These are phyloP conservation scores for Fusarium tjaetaba DNA, from an alignment of 2,329 filamentous ascomycete species.

Conservation along the genomic window DNA sequence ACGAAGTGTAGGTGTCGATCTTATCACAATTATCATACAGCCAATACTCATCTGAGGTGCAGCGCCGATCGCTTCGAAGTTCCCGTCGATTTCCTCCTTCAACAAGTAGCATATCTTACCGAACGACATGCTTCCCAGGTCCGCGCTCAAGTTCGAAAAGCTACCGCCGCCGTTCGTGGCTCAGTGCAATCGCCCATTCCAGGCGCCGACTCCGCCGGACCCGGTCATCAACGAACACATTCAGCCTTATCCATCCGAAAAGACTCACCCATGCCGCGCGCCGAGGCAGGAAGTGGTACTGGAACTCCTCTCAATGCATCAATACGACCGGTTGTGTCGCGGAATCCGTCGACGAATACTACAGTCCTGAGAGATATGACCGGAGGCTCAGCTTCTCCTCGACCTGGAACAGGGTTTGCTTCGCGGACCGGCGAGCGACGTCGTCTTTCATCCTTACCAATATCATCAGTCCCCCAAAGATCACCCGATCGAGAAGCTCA, in stretches of 20 bases:
- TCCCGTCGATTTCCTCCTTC: slow-evolving; percentile 85
- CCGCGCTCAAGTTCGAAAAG: slow-evolving; percentile 86
- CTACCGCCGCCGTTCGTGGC: slow-evolving; percentile 66
- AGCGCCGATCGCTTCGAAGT: slow-evolving; percentile 84
- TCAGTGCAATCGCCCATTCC: slow-evolving; percentile 68
- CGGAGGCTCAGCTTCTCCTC: slow-evolving; percentile 46
- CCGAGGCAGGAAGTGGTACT: slow-evolving; percentile 55
- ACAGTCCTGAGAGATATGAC: slow-evolving; percentile 51
- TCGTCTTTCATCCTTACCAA: slow-evolving; percentile 58
- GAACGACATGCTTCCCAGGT: slow-evolving; percentile 91
- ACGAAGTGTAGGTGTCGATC: slow-evolving; percentile 70
- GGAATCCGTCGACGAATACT: slow-evolving; percentile 60
- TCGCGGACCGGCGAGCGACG: slow-evolving; percentile 46
- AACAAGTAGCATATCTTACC: slow-evolving; percentile 94
- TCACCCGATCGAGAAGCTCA: slow-evolving; percentile 37
- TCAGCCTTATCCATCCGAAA: slow-evolving; percentile 67
- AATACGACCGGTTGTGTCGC: slow-evolving; percentile 57
- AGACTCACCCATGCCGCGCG: slow-evolving; percentile 64
- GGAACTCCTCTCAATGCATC: slow-evolving; percentile 56
- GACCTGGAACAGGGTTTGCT: slow-evolving; percentile 35
- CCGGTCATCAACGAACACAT: slow-evolving; percentile 54
- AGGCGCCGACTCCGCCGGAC: slow-evolving; percentile 55
- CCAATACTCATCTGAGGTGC: slow-evolving; percentile 38
- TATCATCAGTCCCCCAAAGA: slow-evolving; percentile 43
- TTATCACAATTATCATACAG: slow-evolving; percentile 8